These are phyloP conservation scores for Teratosphaeria gauchensis DNA, from an alignment of 2,329 filamentous ascomycete genomes.

Conservation along the genomic window DNA sequence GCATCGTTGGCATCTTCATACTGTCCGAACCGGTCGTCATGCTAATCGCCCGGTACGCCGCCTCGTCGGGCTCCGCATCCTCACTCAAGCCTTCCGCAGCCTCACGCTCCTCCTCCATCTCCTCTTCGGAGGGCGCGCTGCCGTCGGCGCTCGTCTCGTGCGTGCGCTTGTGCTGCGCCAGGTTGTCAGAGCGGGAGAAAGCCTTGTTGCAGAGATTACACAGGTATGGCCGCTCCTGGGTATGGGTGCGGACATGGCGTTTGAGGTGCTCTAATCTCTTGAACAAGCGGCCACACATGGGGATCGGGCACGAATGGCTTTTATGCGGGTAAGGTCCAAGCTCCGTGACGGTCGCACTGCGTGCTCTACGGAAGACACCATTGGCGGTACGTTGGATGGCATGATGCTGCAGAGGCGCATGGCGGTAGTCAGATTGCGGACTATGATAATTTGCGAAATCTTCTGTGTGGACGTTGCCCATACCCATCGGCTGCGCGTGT, in stretches of 20 bases:
- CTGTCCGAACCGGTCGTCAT: conserved; percentile 18
- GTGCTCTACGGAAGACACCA: conserved; percentile 76
- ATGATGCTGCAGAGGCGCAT: conserved; percentile 46
- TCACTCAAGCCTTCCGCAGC: conserved; percentile 73
- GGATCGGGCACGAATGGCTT: conserved; percentile 98
- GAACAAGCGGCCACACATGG: conserved; percentile 91
- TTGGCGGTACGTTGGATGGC: conserved; percentile 51
- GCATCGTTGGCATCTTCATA: conserved; percentile 27
- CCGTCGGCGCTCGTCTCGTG: conserved; percentile 66
- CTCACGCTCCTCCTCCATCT: conserved; percentile 81
- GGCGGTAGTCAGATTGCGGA: conserved; percentile 20
- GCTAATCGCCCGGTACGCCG: conserved; percentile 19
- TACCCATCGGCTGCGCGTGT: conserved; percentile 49
- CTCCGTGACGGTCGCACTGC: conserved; percentile 94
- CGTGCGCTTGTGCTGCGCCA: conserved; percentile 81
- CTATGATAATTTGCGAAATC: conserved; percentile 59
- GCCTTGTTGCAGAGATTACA: conserved; percentile 98
- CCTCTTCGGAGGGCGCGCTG: conserved; percentile 63
- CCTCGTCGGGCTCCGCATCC: conserved; percentile 30
- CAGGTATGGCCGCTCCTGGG: conserved; percentile 95
- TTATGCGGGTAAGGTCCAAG: conserved; percentile 94
- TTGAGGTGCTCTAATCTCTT: conserved; percentile 99
- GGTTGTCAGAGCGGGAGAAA: conserved; percentile 96
- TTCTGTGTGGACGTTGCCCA: conserved; percentile 50
- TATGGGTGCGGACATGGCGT: conserved; percentile 97